These are phyloP conservation scores for Kondoa subrosea DNA, from an alignment of 768 basidiomycete genomes.

Conservation along the genomic window DNA sequence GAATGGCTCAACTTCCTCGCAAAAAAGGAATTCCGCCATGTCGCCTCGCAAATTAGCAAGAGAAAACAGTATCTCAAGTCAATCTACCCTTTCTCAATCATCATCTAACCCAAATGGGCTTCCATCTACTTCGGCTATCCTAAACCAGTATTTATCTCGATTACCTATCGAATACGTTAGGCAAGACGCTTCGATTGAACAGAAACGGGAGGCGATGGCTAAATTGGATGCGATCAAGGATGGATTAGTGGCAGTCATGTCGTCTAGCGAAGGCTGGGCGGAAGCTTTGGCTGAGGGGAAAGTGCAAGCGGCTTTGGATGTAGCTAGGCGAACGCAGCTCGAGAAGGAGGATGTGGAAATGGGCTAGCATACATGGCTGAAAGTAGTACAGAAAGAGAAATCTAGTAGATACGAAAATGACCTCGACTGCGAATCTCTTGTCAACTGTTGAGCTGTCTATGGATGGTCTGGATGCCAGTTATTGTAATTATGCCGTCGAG, in stretches of 20 bases:
- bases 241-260: not conserved
- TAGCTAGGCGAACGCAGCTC: not conserved
- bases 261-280: not conserved
- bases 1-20: too few relatives aligned
- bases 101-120: not conserved
- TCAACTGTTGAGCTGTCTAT: too few relatives aligned
- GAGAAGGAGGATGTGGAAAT: not conserved
- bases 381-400: too few relatives aligned
- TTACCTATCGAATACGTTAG: not conserved
- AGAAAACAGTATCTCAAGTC: not conserved
- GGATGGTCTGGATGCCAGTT: too few relatives aligned
- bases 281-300: not conserved
- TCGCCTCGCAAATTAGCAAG: not conserved
- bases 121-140: not conserved
- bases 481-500: too few relatives aligned
- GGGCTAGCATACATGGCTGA: not conserved
- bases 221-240: conserved; percentile 3
- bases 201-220: not conserved
- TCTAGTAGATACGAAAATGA: too few relatives aligned
- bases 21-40: not conserved
- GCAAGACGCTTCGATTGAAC: not conserved
- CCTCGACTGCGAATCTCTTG: too few relatives aligned
- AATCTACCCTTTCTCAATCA: not conserved
- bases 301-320: not conserved
- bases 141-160: not conserved